Percentiles rank a stretch among this genome's conserved stretches.
phyloP scores from a whole-genome alignment of 164 flowering plant genomes.

The Berberis vulgaris region DNA sequence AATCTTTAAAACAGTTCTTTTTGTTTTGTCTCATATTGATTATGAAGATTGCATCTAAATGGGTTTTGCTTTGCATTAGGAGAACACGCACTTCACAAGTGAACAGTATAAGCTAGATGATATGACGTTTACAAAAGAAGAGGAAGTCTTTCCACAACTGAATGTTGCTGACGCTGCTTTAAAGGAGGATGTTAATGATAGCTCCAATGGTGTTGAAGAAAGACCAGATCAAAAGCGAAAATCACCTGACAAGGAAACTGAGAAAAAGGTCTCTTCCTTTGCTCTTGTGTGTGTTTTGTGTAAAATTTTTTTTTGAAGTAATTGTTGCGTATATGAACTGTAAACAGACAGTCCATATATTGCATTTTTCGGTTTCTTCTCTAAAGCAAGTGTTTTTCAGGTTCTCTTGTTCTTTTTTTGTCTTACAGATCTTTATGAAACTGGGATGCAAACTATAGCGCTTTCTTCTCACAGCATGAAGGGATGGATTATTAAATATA shows the following conservation, averaged over 20 bases:
- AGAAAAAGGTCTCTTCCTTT: slow-evolving; percentile 44
- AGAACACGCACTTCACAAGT: slow-evolving; percentile 14
- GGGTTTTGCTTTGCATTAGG: slow-evolving; percentile 29
- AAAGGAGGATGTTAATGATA: slow-evolving; percentile 16
- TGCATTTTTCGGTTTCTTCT: no score
- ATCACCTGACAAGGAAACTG: slow-evolving; percentile 39
- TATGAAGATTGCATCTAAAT: not conserved
- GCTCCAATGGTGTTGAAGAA: slow-evolving; percentile 21
- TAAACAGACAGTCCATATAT: no score
- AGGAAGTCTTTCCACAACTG: slow-evolving; percentile 60
- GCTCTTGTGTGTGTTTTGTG: not conserved
- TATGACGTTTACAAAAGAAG: slow-evolving; percentile 69
- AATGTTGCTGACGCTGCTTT: slow-evolving; percentile 22
- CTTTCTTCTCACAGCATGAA: no score
- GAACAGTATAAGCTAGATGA: slow-evolving; percentile 48
- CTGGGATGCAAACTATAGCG: no score
- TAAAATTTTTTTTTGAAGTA: no score
- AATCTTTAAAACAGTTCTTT: not conserved
- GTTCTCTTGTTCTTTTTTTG: no score
- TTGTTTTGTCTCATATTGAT: not conserved
- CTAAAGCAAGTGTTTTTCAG: no score
- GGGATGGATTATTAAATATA: not conserved
- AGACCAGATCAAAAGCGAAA: slow-evolving; percentile 57
- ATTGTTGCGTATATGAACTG: no score
- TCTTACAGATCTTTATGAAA: no score